A percentile compares a stretch with the other conserved stretches of the same genome.
phyloP scores from a whole-genome alignment of 805 yeast genomes.

The Candida maris region DNA sequence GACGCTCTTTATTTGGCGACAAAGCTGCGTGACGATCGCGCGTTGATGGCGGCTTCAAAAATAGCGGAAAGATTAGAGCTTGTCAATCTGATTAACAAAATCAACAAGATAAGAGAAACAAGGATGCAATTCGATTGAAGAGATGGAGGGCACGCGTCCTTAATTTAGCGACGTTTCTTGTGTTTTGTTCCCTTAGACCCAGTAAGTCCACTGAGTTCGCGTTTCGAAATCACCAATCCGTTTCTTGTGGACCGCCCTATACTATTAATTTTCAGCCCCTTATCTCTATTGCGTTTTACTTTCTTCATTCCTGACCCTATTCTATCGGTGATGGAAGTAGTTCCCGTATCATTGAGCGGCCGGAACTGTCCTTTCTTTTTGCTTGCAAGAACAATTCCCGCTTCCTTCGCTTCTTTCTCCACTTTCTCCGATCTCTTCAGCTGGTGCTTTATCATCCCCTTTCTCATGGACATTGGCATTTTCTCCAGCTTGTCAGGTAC shows the following conservation, averaged over 20 bases:
- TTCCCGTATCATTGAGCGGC: conserved; percentile 50
- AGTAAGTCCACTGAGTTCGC: conserved; percentile 55
- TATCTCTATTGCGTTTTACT: conserved; percentile 49
- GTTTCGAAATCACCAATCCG: conserved; percentile 68
- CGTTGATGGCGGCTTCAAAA: conserved; percentile 77
- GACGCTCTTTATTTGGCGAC: conserved; percentile 69
- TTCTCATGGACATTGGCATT: conserved; percentile 86
- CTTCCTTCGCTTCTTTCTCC: conserved; percentile 80
- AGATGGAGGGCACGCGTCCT: background rate
- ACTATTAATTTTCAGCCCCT: conserved; percentile 73
- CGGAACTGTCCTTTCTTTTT: conserved; percentile 65
- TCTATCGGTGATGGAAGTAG: conserved; percentile 46
- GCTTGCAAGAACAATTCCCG: conserved; percentile 82
- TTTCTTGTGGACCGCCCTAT: conserved; percentile 77
- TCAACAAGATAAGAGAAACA: conserved; percentile 51
- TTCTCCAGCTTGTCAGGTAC: conserved; percentile 48
- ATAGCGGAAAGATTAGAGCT: conserved; percentile 74
- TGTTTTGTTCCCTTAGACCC: conserved; percentile 15
- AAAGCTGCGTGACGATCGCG: conserved; percentile 71
- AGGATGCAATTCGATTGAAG: conserved; percentile 34
- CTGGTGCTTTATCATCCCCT: conserved; percentile 70
- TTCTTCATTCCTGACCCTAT: conserved; percentile 45
- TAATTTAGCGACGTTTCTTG: conserved; percentile 4
- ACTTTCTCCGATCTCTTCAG: conserved; percentile 48
- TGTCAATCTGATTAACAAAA: conserved; percentile 47